A percentile compares a stretch with the other conserved stretches of the same genome.
Conservation (phyloP, 768 basidiomycete genomes). For the Phanerochaete sordida region DNA sequence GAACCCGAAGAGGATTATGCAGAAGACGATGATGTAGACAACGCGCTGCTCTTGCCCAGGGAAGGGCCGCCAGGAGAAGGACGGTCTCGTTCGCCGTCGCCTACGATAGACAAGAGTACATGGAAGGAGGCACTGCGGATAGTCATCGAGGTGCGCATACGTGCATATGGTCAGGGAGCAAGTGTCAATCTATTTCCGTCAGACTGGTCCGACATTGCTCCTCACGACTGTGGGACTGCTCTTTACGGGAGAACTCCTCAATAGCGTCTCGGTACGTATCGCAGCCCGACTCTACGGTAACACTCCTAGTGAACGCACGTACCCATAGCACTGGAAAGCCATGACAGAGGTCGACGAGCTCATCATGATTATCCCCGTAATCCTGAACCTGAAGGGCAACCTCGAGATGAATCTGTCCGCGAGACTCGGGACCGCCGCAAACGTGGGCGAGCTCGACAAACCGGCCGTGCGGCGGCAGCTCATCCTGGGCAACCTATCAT, state of each 20-base stretch:
- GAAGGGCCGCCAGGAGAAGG: conserved; percentile 26
- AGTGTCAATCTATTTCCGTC: background rate
- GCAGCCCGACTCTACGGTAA: background rate
- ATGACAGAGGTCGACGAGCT: conserved; percentile 91
- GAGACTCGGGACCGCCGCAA: conserved; percentile 90
- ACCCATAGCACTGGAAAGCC: conserved; percentile 73
- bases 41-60: conserved; percentile 41
- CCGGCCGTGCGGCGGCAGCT: conserved; percentile 56
- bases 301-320: background rate
- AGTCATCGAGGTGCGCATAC: conserved; percentile 57
- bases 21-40: conserved; percentile 37
- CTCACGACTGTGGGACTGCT: conserved; percentile 80
- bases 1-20: conserved; percentile 15
- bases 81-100: conserved; percentile 14
- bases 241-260: conserved; percentile 88
- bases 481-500: conserved; percentile 75
- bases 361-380: conserved; percentile 92
- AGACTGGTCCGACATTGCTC: conserved; percentile 88
- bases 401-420: conserved; percentile 99
- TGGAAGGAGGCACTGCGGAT: conserved; percentile 62
- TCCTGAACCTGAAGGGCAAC: conserved; percentile 96
- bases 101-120: conserved; percentile 15
- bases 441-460: conserved; percentile 88
- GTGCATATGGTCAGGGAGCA: background rate
- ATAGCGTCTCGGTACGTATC: conserved; percentile 69